Evolutionary conservation across 2,329 filamentous ascomycete species (phyloP).

Genomic region (Fusarium albidum): DNA sequence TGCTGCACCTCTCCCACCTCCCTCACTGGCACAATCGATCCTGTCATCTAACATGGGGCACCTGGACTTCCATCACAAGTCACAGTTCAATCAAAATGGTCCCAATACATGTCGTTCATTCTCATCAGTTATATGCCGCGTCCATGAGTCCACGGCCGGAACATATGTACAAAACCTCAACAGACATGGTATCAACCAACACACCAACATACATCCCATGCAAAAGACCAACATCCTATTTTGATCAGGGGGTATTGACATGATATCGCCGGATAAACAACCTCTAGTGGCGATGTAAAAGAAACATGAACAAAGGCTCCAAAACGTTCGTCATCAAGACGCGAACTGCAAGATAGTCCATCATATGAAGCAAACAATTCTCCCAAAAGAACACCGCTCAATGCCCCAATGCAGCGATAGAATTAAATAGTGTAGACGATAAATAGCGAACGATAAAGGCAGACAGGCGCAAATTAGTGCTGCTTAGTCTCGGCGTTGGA

Average conservation of each 20-base stretch:
- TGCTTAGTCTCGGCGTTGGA: conserved; percentile 45
- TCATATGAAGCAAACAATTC: neutral
- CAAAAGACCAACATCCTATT: conserved; percentile 8
- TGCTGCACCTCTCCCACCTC: too few species aligned
- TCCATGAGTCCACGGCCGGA: neutral
- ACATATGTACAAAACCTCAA: conserved; percentile 1
- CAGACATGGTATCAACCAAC: neutral
- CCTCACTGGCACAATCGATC: too few species aligned
- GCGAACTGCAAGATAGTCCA: neutral
- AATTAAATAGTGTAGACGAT: conserved; percentile 2
- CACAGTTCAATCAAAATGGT: neutral
- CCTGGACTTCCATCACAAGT: neutral
- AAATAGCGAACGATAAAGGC: too few species aligned
- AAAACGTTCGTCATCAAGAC: conserved; percentile 6
- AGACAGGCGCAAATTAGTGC: conserved; percentile 24
- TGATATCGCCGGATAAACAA: conserved; percentile 15
- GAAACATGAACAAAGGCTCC: too few species aligned
- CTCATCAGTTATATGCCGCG: conserved; percentile 1
- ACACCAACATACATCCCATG: conserved; percentile 3
- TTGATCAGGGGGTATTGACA: conserved; percentile 26
- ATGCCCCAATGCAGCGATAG: conserved; percentile 2
- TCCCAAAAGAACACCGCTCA: conserved; percentile 11
- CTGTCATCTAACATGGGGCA: too few species aligned
- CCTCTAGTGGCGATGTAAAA: conserved; percentile 11
- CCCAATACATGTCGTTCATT: conserved; percentile 6